Evolutionary conservation across 2,329 filamentous ascomycete genomes (phyloP).

Genomic region (Onygenales sp.): DNA sequence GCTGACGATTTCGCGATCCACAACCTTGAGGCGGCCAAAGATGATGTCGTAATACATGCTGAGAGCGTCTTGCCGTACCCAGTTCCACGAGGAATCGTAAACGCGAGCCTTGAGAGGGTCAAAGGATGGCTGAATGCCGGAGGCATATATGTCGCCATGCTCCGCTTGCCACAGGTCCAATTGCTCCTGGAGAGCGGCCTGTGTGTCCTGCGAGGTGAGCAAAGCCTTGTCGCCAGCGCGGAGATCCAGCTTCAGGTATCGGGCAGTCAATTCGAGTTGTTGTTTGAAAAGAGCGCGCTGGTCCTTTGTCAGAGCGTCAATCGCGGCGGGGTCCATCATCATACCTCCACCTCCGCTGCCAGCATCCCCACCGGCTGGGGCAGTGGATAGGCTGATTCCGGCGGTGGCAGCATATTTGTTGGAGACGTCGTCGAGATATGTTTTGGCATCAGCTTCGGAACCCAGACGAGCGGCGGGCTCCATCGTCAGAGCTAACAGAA

Average conservation of each 20-base stretch:
- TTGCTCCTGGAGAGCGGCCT: conserved; percentile 81
- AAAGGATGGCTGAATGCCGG: conserved; percentile 90
- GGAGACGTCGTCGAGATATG: conserved; percentile 76
- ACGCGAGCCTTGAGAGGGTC: conserved; percentile 86
- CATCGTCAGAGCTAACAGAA: conserved; percentile 83
- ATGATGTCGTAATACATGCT: conserved; percentile 99
- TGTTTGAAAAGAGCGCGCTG: conserved; percentile 96
- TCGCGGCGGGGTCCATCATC: conserved; percentile 99
- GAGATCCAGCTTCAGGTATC: conserved; percentile 95
- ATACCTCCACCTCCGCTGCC: conserved; percentile 68
- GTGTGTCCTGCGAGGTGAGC: conserved; percentile 72
- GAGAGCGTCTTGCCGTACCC: conserved; percentile 93
- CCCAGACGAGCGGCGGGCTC: conserved; percentile 83
- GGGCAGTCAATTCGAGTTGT: conserved; percentile 86
- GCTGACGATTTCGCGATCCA: conserved; percentile 96
- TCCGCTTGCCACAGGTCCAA: conserved; percentile 91
- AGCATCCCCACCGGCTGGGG: conserved; percentile 59
- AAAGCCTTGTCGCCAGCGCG: conserved; percentile 93
- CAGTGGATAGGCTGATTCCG: conserved; percentile 73
- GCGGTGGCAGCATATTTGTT: conserved; percentile 82
- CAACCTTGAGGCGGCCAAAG: conserved; percentile 82
- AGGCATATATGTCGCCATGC: conserved; percentile 92
- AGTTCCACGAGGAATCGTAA: conserved; percentile 99
- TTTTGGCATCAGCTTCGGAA: conserved; percentile 83
- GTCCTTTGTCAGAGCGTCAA: conserved; percentile 95